Percentiles rank a stretch among this genome's conserved stretches.
Evolutionary conservation across 164 flowering plant species (phyloP).

Genomic region (Liriodendron chinense): DNA sequence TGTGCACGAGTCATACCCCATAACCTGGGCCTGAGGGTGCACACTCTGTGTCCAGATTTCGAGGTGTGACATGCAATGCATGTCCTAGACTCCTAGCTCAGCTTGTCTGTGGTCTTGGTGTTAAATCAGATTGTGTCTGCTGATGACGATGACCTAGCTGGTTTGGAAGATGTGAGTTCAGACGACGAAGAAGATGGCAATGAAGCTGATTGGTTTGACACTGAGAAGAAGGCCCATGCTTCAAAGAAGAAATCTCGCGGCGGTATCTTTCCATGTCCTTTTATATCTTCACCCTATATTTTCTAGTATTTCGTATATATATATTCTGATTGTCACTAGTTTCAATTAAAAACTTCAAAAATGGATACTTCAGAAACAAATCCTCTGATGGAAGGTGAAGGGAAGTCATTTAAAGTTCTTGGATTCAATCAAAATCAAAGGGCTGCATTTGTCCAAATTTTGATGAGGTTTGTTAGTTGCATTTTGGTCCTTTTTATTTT

Average conservation of each 20-base stretch:
- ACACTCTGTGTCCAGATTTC: no score
- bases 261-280: conserved; percentile 12
- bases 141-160: conserved; percentile 97
- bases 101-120: background rate
- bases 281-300: background rate
- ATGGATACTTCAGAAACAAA: conserved; percentile 59
- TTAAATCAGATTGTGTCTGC: conserved; percentile 81
- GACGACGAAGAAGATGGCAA: conserved; percentile 89
- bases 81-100: no score
- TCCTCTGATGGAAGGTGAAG: conserved; percentile 98
- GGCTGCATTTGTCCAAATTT: conserved; percentile 79
- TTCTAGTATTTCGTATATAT: background rate
- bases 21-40: no score
- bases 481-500: background rate
- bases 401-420: conserved; percentile 76
- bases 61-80: no score
- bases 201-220: conserved; percentile 82
- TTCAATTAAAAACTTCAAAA: conserved; percentile 22
- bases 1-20: no score
- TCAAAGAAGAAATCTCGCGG: conserved; percentile 66
- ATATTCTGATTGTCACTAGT: conserved; percentile 7
- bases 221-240: conserved; percentile 49
- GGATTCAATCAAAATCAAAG: conserved; percentile 93
- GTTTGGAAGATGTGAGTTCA: conserved; percentile 89
- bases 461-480: conserved; percentile 71